Conservation (phyloP, 495 filamentous ascomycete species). For the Penicillium waksmanii region DNA sequence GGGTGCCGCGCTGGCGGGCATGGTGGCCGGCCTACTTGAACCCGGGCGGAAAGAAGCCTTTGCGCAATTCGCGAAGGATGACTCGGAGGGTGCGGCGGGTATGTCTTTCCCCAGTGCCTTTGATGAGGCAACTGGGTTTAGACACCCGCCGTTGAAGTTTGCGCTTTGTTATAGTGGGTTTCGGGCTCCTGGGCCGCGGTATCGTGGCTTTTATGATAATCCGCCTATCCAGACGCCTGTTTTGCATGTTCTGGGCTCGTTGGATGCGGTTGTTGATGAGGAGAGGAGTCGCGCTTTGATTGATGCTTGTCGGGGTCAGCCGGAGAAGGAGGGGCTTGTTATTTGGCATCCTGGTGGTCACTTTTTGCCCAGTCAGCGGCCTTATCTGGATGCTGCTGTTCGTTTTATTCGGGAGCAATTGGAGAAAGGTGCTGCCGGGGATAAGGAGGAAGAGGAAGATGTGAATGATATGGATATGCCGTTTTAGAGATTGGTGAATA, state of each 20-base stretch:
- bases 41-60: conserved; percentile 50
- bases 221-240: conserved; percentile 76
- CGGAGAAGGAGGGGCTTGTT: conserved; percentile 59
- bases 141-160: conserved; percentile 72
- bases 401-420: conserved; percentile 71
- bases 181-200: conserved; percentile 62
- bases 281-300: conserved; percentile 64
- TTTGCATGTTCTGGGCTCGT: conserved; percentile 77
- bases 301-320: conserved; percentile 62
- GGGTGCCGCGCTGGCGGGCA: conserved; percentile 65
- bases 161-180: conserved; percentile 82
- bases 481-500: conserved; percentile 46
- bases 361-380: conserved; percentile 80
- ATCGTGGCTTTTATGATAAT: conserved; percentile 68
- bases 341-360: conserved; percentile 92
- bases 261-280: conserved; percentile 92
- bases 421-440: conserved; percentile 31
- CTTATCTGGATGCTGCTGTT: conserved; percentile 74
- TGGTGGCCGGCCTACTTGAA: conserved; percentile 74
- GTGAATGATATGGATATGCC: conserved; percentile 71
- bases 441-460: conserved; percentile 51
- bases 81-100: conserved; percentile 25
- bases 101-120: conserved; percentile 57
- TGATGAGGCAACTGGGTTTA: conserved; percentile 36
- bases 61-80: conserved; percentile 32